Conservation (phyloP, 106 monocot genomes). For the Allium sativum region DNA sequence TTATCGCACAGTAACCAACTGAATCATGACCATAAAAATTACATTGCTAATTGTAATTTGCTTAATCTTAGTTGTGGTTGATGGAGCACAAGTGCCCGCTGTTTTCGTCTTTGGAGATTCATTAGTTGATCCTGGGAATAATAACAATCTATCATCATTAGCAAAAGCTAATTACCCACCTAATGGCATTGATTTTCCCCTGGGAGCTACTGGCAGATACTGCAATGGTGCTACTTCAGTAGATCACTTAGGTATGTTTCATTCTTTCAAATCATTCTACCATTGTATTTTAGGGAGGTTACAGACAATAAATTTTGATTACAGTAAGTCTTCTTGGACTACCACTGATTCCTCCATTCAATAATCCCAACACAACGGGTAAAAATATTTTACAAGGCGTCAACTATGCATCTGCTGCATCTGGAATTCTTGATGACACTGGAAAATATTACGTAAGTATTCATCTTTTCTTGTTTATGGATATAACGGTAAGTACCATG, state of each 20-base stretch:
- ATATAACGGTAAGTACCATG: no score
- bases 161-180: slow-evolving; percentile 35
- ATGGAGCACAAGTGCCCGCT: slow-evolving; percentile 23
- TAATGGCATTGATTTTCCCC: slow-evolving; percentile 34
- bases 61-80: neutral
- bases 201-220: slow-evolving; percentile 30
- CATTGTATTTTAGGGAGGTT: neutral
- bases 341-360: slow-evolving; percentile 48
- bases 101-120: slow-evolving; percentile 45
- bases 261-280: neutral
- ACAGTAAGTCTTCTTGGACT: slow-evolving; percentile 45
- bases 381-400: slow-evolving; percentile 29
- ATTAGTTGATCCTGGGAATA: slow-evolving; percentile 37
- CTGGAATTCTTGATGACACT: slow-evolving; percentile 58
- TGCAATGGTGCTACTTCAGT: slow-evolving; percentile 29
- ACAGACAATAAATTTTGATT: neutral
- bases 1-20: no score
- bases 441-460: slow-evolving; percentile 27
- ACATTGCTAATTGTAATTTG: no score
- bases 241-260: slow-evolving; percentile 28
- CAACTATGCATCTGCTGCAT: slow-evolving; percentile 52
- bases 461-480: no score
- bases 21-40: no score
- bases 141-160: slow-evolving; percentile 23
- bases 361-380: slow-evolving; percentile 19